Evolutionary conservation across 441 rosid species (phyloP), one percentile per base, ranked within the genome.

Genomic region (Pelargonium australe): DNA sequence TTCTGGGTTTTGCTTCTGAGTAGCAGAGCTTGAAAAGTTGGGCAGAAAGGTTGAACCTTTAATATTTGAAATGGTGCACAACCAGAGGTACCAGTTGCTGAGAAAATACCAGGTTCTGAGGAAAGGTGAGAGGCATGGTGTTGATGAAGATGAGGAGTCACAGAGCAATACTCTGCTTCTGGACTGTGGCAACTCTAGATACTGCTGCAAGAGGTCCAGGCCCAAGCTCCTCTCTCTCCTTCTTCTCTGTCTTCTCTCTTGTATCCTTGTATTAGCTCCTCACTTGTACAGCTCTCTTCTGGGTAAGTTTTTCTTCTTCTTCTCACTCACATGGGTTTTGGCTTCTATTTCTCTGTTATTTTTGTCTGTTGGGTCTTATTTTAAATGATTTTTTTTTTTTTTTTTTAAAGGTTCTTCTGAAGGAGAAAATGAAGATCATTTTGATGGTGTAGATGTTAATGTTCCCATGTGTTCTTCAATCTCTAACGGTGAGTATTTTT

Each of bases 181-280:
- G 1, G 77, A 77, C 44, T 80, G 79, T 67, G 69, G 77, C 5
- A 77, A 45, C 72, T 61, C 75, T 11, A 72, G 68, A 43, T 43
- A 43, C 64, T 73, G 25, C 65, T 80, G 64, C 81, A 87, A 77
- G 78, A 82, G 82, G 68, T 77, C 79, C 77, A 86, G 83, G 76
- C 89, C 86, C n/a, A 88, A 83, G 78, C 85, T 90, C 77, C 71
- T 82, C 1, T 79, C 75, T 71, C 68, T 88, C 40, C 78, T 92
- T 64, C 63, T 88, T 12, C 84, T 92, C 63, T 84, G 87, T 20
- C 51, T 88, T 40, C 79, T 92, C 58, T 88, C 87, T 65, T 90
- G 83, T 75, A 70, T 75, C 76, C 78, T 92, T 70, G 67, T 92
- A 23, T 65, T 87, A 73, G 80, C 80, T 28, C 86, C 88, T 77